These are phyloP conservation scores for Bimuria novae-zelandiae DNA, from an alignment of 2,329 filamentous ascomycete genomes.

Conservation along the genomic window DNA sequence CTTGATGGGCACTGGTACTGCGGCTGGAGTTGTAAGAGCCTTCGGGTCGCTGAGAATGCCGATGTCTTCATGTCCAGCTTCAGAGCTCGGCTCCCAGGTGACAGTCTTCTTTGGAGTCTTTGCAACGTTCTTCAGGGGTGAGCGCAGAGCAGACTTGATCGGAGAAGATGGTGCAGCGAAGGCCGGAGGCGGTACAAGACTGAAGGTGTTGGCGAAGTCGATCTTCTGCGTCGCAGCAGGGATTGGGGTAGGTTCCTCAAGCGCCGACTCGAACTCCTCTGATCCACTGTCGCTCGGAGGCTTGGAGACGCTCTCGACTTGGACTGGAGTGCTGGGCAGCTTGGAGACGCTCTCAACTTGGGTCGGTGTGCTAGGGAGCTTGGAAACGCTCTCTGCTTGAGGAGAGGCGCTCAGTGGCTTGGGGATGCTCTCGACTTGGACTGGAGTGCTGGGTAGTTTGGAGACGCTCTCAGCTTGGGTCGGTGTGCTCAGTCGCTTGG, in stretches of 20 bases:
- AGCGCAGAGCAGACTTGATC: conserved; percentile 41
- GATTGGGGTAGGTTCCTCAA: neutral
- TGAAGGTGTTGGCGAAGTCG: neutral
- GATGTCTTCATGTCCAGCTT: conserved; percentile 24
- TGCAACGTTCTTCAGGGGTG: conserved; percentile 37
- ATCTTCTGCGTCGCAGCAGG: neutral
- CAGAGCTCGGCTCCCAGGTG: conserved; percentile 27
- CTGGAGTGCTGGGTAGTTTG: neutral
- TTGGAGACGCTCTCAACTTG: no score
- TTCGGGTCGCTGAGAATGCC: conserved; percentile 55
- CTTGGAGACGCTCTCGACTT: neutral
- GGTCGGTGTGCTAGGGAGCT: no score
- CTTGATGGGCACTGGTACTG: no score
- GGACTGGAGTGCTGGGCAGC: neutral
- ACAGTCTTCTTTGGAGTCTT: conserved; percentile 46
- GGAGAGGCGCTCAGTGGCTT: no score
- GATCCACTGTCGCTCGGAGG: neutral
- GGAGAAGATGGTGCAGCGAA: conserved; percentile 25
- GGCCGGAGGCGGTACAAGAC: conserved; percentile 12
- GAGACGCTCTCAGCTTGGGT: no score
- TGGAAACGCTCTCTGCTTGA: no score
- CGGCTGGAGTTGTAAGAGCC: no score
- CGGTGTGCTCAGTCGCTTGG: no score
- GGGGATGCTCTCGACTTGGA: no score
- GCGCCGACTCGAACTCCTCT: neutral